These are phyloP conservation scores for Durusdinium trenchii DNA, from an alignment of 73 alveolate genomes.

Conservation along the genomic window DNA sequence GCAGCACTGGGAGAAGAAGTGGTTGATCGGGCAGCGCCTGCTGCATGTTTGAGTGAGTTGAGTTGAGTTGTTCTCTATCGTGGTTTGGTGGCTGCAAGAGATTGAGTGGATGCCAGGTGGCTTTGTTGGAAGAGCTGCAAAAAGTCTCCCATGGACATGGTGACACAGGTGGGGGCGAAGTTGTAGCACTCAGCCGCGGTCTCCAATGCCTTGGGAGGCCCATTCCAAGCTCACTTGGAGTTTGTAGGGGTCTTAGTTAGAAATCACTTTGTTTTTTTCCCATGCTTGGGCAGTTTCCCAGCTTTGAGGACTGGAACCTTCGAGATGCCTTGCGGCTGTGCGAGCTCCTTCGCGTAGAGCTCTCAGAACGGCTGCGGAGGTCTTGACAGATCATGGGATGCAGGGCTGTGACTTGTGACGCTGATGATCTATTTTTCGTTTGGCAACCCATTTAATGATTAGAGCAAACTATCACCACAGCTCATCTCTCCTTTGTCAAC, in stretches of 20 bases:
- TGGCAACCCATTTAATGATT: no score
- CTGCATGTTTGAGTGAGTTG: not conserved
- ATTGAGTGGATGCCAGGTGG: constrained; percentile 27
- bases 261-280: not conserved
- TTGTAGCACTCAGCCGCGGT: not conserved
- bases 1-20: constrained; percentile 50
- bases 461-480: no score
- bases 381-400: not conserved
- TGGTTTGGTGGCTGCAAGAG: not conserved
- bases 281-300: not conserved
- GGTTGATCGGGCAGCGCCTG: constrained; percentile 35
- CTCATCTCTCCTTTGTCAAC: no score
- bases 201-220: not conserved
- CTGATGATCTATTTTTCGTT: not conserved
- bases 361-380: not conserved
- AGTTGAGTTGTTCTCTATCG: not conserved
- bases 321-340: constrained; percentile 97
- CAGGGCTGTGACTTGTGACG: no score
- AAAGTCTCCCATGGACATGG: constrained; percentile 50
- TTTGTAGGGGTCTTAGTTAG: not conserved
- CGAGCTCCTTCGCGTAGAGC: constrained; percentile 37
- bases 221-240: constrained; percentile 75
- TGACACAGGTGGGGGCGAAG: not conserved
- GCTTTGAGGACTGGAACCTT: constrained; percentile 97
- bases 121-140: constrained; percentile 61